Percentiles rank a stretch among this genome's conserved stretches.
Conservation (phyloP, 1,139 yeast species). For the Geotrichum citri-aurantii region DNA sequence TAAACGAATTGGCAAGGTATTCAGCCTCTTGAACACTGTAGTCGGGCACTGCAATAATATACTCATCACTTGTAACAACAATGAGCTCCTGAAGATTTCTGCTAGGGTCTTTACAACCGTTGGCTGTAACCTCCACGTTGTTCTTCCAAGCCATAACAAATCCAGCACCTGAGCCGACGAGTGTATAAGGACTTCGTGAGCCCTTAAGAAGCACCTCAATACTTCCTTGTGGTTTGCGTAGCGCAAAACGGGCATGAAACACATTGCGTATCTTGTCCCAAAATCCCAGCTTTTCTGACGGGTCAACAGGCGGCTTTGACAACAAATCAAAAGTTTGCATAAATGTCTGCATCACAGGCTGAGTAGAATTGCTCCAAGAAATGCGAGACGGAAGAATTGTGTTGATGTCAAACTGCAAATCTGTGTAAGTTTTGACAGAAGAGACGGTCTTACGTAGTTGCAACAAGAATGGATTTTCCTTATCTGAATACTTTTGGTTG, state of each 20-base stretch:
- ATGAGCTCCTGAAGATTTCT: conserved; percentile 56
- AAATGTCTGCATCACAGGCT: conserved; percentile 76
- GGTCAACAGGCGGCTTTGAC: conserved; percentile 78
- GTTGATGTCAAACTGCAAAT: conserved; percentile 51
- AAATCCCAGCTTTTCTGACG: conserved; percentile 74
- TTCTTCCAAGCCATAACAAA: conserved; percentile 73
- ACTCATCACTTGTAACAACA: conserved; percentile 57
- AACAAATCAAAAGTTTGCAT: conserved; percentile 77
- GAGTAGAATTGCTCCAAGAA: conserved; percentile 81
- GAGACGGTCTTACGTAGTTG: conserved; percentile 68
- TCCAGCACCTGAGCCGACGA: conserved; percentile 68
- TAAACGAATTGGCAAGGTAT: conserved; percentile 25
- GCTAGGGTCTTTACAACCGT: conserved; percentile 55
- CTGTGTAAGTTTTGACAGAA: conserved; percentile 65
- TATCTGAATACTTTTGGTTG: conserved; percentile 33
- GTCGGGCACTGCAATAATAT: conserved; percentile 61
- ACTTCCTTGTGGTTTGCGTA: conserved; percentile 49
- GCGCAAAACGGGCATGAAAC: conserved; percentile 49
- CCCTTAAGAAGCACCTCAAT: conserved; percentile 55
- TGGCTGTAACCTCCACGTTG: conserved; percentile 54
- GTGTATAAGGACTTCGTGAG: conserved; percentile 65
- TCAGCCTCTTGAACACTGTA: conserved; percentile 33
- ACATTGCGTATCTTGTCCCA: conserved; percentile 65
- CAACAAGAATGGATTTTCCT: conserved; percentile 17
- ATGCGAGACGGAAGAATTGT: conserved; percentile 60